Evolutionary conservation across 805 yeast genomes (phyloP), one percentile per base, ranked within the genome.

Genomic region (Saccharomycopsis sp.): DNA sequence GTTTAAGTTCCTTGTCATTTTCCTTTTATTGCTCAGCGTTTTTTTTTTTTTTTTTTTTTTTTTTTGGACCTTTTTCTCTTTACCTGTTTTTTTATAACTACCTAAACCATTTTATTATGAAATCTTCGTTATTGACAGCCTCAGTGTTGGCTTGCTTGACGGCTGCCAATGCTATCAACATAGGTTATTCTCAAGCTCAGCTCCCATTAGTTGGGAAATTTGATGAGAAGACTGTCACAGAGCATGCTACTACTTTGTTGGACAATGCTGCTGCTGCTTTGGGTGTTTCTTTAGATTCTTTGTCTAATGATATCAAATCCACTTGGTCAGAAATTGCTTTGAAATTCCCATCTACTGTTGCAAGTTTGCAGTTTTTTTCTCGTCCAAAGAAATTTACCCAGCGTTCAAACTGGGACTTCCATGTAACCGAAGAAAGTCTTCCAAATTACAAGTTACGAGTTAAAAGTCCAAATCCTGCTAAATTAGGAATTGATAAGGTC

Each of bases 401-500:
- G 26, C 31, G 40, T 13, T n/a, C 21, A 26, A 33, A 39, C 14
- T 63, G 60, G 63, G 66, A 69, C 57, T 68, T 62, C 60, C 67
- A 62, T 40, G 73, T 70, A 38, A 44, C 61, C 29, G 62, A 63
- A 47, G 61, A 53, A 27, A 63, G 63, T 45, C 59, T 67, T 31
- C 71, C 75, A 36, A 64, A 67, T 60, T 72, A 81, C 63, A 65
- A 74, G 51, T 68, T 84, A 64, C 77, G 90, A 59, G 75, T 79
- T 54, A 75, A 74, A 64, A 68, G 67, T 56, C 57, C 70, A 34
- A 66, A 73, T 51, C 94, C 95, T 9, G 69, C 71, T 51, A 68
- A 66, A 32, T 72, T 89, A 54, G 95, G 94, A n/a, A 66, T 89
- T 47, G 97, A 89, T 66, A 59, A 61, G 35, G 95, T 85, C 38